Percentiles rank a stretch among this genome's conserved stretches.
phyloP scores from a whole-genome alignment of 371 early-diverging fungal genomes.

The Conidiobolus incongruus region DNA sequence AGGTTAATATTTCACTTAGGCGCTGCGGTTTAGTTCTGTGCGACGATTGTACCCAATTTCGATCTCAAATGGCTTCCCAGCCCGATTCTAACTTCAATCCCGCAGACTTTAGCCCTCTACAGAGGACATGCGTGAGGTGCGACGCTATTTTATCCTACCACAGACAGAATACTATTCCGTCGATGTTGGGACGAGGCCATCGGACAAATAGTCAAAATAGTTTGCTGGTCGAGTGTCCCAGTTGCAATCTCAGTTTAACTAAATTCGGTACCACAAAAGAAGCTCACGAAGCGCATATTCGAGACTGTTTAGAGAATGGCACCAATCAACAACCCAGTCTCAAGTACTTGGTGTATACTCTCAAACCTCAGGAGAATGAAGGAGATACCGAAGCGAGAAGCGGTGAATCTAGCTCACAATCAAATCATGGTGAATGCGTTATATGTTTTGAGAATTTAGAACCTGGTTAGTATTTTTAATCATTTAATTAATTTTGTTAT shows the following conservation, averaged over 20 bases:
- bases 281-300: conserved; percentile 3
- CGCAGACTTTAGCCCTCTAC: not conserved
- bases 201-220: not conserved
- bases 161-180: not conserved
- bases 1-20: not conserved
- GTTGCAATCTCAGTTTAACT: not conserved
- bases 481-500: too few relatives aligned
- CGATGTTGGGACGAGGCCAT: not conserved
- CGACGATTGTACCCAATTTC: conserved; percentile 1
- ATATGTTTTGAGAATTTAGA: too few relatives aligned
- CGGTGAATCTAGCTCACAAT: too few relatives aligned
- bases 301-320: conserved; percentile 1
- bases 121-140: not conserved
- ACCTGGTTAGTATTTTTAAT: too few relatives aligned
- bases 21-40: conserved; percentile 2
- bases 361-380: too few relatives aligned
- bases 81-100: not conserved
- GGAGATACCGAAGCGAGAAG: too few relatives aligned
- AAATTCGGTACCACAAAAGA: not conserved
- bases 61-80: not conserved
- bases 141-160: not conserved
- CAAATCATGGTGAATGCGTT: too few relatives aligned
- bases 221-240: conserved; percentile 3
- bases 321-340: not conserved
- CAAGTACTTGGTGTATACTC: not conserved